A percentile compares a stretch with the other conserved stretches of the same genome.
These are phyloP conservation scores for Protomyces lactucae-debilis DNA, from an alignment of 1,139 yeast genomes.

Conservation along the genomic window DNA sequence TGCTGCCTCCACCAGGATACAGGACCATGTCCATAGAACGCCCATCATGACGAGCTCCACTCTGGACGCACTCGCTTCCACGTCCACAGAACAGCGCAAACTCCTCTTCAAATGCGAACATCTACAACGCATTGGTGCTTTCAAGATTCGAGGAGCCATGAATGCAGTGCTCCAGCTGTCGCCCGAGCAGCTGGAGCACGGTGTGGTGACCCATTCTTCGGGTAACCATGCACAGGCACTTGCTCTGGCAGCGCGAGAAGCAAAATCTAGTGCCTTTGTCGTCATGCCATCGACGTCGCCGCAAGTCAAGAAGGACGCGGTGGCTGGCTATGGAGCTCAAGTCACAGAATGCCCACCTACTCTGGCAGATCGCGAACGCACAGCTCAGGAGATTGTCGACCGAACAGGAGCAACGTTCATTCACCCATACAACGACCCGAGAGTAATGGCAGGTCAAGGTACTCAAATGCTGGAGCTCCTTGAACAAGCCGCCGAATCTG, in stretches of 20 bases:
- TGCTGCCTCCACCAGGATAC: slow-evolving; percentile 27
- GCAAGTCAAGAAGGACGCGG: slow-evolving; percentile 31
- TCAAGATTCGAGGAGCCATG: slow-evolving; percentile 32
- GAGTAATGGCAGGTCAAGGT: slow-evolving; percentile 32
- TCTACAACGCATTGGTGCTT: slow-evolving; percentile 33
- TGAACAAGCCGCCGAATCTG: slow-evolving; percentile 26
- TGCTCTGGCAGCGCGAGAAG: slow-evolving; percentile 30
- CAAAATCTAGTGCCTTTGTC: slow-evolving; percentile 27
- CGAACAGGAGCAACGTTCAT: slow-evolving; percentile 29
- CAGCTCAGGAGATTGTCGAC: slow-evolving; percentile 17
- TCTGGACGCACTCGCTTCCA: slow-evolving; percentile 27
- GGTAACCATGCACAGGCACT: slow-evolving; percentile 34
- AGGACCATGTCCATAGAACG: slow-evolving; percentile 27
- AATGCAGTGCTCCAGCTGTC: slow-evolving; percentile 29
- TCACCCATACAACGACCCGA: slow-evolving; percentile 32
- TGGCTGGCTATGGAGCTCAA: slow-evolving; percentile 30
- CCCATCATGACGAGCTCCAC: slow-evolving; percentile 30
- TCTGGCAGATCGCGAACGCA: slow-evolving; percentile 27
- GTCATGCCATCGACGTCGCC: slow-evolving; percentile 32
- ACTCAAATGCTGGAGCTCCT: slow-evolving; percentile 30
- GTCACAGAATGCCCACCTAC: slow-evolving; percentile 30
- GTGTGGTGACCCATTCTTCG: slow-evolving; percentile 33
- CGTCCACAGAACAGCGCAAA: neutral
- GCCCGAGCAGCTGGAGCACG: slow-evolving; percentile 18
- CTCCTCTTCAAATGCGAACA: slow-evolving; percentile 32